Conservation (phyloP, 1,284 basidiomycete species). For the Kwoniella shivajii region DNA sequence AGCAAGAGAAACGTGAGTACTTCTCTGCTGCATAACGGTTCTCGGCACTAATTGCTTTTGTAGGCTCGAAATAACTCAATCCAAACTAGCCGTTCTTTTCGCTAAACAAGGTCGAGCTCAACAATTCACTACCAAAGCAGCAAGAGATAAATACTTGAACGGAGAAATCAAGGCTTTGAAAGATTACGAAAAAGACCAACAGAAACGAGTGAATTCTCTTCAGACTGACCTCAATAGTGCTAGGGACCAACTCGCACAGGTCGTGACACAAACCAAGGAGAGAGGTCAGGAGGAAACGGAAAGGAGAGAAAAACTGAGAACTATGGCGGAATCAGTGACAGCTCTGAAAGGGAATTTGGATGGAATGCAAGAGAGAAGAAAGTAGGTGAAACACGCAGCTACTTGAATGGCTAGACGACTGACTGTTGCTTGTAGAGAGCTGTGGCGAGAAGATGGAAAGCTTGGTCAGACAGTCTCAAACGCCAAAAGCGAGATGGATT, state of each 20-base stretch:
- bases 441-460: slow-evolving; percentile 95
- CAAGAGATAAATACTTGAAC: slow-evolving; percentile 76
- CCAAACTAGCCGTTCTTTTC: slow-evolving; percentile 71
- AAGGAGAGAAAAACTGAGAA: slow-evolving; percentile 70
- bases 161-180: slow-evolving; percentile 73
- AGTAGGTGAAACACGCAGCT: slow-evolving; percentile 55
- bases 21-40: not conserved
- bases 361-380: slow-evolving; percentile 75
- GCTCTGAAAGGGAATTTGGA: slow-evolving; percentile 71
- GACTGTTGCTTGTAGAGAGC: slow-evolving; percentile 57
- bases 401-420: too few species aligned
- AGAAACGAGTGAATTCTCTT: slow-evolving; percentile 64
- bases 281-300: slow-evolving; percentile 66
- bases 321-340: slow-evolving; percentile 68
- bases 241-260: slow-evolving; percentile 66
- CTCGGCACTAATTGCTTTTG: not conserved
- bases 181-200: slow-evolving; percentile 63
- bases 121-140: slow-evolving; percentile 78
- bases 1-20: slow-evolving; percentile 62
- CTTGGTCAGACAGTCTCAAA: slow-evolving; percentile 73
- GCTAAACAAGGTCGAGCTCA: slow-evolving; percentile 84
- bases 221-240: slow-evolving; percentile 75
- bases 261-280: slow-evolving; percentile 68
- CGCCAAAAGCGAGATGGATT: slow-evolving; percentile 76
- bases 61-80: slow-evolving; percentile 70